These are phyloP conservation scores for Salix dunnii DNA, from an alignment of 345 rosid genomes.

Conservation along the genomic window DNA sequence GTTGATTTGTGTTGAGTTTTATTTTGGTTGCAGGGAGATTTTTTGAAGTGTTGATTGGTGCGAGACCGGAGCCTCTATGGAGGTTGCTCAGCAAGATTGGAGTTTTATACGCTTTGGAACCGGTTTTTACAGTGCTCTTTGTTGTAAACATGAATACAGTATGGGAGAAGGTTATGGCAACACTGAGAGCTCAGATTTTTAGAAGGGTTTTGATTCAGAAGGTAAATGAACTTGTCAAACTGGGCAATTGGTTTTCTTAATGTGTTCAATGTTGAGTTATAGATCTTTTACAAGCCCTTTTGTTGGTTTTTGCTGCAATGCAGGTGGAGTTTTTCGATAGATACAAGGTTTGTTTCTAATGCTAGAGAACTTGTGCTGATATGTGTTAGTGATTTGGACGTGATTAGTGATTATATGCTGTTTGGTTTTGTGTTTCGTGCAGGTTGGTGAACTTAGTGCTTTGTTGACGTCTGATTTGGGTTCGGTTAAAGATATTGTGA, in stretches of 20 bases:
- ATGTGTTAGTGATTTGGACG: not conserved
- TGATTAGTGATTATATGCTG: not conserved
- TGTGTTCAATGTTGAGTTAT: not conserved
- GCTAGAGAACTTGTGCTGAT: not conserved
- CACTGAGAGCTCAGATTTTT: constrained; percentile 74
- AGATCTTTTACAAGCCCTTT: not conserved
- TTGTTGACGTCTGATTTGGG: constrained; percentile 90
- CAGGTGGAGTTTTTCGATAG: constrained; percentile 91
- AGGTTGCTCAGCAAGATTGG: constrained; percentile 66
- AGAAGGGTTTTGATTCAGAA: constrained; percentile 76
- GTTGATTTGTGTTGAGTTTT: not conserved
- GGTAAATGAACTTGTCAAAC: constrained; percentile 30
- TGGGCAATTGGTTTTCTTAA: constrained; percentile 1
- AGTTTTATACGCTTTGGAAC: constrained; percentile 70
- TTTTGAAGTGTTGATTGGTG: constrained; percentile 81
- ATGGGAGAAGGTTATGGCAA: constrained; percentile 90
- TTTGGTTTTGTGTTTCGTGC: constrained; percentile 7
- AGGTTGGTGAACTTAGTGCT: constrained; percentile 90
- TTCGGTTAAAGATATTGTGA: constrained; percentile 67
- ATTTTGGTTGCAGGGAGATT: constrained; percentile 51
- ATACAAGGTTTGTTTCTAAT: constrained; percentile 57
- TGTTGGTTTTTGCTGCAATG: constrained; percentile 8
- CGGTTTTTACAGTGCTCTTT: constrained; percentile 72
- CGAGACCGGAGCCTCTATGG: constrained; percentile 74
- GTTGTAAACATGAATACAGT: constrained; percentile 62